Evolutionary conservation across 805 yeast species (phyloP), one percentile per base, ranked within the genome.

Genomic region (Starmerella etchellsii): DNA sequence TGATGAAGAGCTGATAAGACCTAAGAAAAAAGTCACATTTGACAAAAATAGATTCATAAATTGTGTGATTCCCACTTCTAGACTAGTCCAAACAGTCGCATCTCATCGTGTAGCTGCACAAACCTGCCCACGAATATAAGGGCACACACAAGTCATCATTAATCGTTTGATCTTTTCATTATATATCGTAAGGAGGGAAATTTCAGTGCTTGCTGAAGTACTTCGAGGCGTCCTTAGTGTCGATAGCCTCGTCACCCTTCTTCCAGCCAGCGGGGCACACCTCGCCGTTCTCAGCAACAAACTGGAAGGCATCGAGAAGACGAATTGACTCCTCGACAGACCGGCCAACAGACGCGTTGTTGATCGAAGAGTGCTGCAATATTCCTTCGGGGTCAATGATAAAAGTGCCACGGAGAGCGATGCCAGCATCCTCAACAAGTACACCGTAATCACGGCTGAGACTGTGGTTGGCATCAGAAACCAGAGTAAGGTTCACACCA

Each of bases 211-310:
- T 43, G 29, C 50, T 40, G 43, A 49, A 51, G 51, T 49, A 51
- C 53, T 51, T 49, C 37, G 36, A 26, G 34, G 52, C 43, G 40
- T 46, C 33, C 36, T 43, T 44, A 32, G 56, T 50, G 53, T 78
- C 78, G 70, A 85, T 84, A 67, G 94, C 81, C 62, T 82, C 94
- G 49, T 82, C 65, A 70, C 97, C 98, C 66, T 82, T 79, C 50
- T 78, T 75, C 98, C 98, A 88, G 91, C 88, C 88, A 65, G 97
- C 96, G 60, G 98, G 98, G 73, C 96, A 87, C 54, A 88, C 98
- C 71, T 93, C 95, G 71, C 98, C 98, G 77, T 91, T 72, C 73
- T 83, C 81, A 67, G 87, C 97, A 59, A 94, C 81, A 84, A 94
- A 91, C 73, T 88, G 95, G 95, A 91, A 91, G 56, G 95, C 98